These are phyloP conservation scores for Diophrys sp. DNA, from an alignment of 73 alveolate genomes.

Conservation along the genomic window DNA sequence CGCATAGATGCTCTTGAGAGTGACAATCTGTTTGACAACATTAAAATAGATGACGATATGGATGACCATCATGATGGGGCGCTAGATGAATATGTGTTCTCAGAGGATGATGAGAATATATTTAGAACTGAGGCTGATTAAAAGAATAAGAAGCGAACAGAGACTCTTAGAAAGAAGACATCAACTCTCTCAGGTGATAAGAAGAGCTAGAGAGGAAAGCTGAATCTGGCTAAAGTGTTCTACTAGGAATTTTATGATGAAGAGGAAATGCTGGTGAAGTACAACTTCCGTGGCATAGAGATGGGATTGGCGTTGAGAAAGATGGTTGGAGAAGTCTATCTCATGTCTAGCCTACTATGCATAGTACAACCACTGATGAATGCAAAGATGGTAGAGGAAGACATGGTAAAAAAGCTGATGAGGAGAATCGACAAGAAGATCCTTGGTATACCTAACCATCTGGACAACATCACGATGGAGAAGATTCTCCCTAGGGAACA, in stretches of 20 bases:
- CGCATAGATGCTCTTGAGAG: slow-evolving; percentile 61
- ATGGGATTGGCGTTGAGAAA: slow-evolving; percentile 53
- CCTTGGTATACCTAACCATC: no score
- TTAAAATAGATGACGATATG: slow-evolving; percentile 17
- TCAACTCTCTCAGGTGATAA: neutral
- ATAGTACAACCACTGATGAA: no score
- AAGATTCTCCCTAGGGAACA: no score
- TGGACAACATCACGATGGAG: no score
- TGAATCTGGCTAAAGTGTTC: slow-evolving; percentile 55
- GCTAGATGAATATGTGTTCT: slow-evolving; percentile 47
- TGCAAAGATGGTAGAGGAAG: no score
- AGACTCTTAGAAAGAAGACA: slow-evolving; percentile 39
- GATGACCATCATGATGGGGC: no score
- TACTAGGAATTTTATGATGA: slow-evolving; percentile 57
- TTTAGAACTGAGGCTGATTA: slow-evolving; percentile 40
- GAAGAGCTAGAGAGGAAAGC: slow-evolving; percentile 32
- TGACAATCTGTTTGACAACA: slow-evolving; percentile 49
- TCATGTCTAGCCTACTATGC: slow-evolving; percentile 62
- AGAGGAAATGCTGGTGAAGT: slow-evolving; percentile 34
- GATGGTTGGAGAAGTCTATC: slow-evolving; percentile 59
- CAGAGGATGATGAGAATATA: slow-evolving; percentile 47
- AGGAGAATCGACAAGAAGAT: no score
- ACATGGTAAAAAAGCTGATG: no score
- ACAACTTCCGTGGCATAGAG: slow-evolving; percentile 46
- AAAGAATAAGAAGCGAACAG: slow-evolving; percentile 28